Conservation (phyloP, 805 yeast genomes). For the Saturnispora zaruensis region DNA sequence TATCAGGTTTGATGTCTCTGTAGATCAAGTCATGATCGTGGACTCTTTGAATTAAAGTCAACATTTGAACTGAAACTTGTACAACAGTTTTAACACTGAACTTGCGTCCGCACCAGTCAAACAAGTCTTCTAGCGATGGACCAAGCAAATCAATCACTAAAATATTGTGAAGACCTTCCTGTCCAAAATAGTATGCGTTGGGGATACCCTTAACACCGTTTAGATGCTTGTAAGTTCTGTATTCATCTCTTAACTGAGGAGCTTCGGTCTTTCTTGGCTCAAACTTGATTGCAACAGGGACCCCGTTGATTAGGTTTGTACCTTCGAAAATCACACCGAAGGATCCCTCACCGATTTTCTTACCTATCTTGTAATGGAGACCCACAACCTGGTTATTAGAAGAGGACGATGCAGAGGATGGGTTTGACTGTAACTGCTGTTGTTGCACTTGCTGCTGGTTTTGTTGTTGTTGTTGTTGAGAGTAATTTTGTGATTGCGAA, state of each 20-base stretch:
- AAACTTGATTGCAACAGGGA: conserved; percentile 92
- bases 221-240: conserved; percentile 84
- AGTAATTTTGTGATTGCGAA: conserved; percentile 11
- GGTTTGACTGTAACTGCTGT: conserved; percentile 12
- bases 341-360: conserved; percentile 97
- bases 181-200: conserved; percentile 96
- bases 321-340: conserved; percentile 98
- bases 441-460: conserved; percentile 9
- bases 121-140: conserved; percentile 90
- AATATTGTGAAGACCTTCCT: conserved; percentile 94
- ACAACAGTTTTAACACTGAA: conserved; percentile 84
- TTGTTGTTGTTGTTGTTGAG: conserved; percentile 16
- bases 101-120: conserved; percentile 96
- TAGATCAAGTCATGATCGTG: conserved; percentile 88
- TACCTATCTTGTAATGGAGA: conserved; percentile 92
- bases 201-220: conserved; percentile 84
- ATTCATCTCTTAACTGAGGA: conserved; percentile 94
- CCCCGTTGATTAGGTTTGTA: conserved; percentile 80
- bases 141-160: conserved; percentile 91
- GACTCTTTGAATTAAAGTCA: conserved; percentile 72
- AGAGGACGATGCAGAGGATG: conserved; percentile 14
- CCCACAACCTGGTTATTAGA: conserved; percentile 63
- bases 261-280: conserved; percentile 97
- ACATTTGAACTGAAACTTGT: conserved; percentile 93
- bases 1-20: conserved; percentile 96